phyloP scores from a whole-genome alignment of 805 yeast genomes.

The Spathaspora gorwiae region DNA sequence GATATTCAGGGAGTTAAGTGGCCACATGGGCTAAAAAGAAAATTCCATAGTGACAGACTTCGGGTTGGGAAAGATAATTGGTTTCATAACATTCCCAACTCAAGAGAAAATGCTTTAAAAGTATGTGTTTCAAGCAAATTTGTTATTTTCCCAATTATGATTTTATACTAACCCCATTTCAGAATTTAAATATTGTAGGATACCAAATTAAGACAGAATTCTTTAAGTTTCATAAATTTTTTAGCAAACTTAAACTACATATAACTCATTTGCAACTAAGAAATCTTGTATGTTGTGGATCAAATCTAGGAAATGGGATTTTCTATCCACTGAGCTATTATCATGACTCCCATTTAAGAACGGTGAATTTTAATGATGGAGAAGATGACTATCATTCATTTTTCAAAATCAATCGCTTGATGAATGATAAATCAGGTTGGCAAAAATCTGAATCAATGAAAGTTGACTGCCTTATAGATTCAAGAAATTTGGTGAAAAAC shows the following conservation, averaged over 20 bases:
- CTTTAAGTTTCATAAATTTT: constrained; percentile 35
- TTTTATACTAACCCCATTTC: constrained; percentile 16
- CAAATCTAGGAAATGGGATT: constrained; percentile 29
- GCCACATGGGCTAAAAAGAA: constrained; percentile 28
- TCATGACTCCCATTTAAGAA: constrained; percentile 26
- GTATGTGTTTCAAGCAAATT: constrained; percentile 21
- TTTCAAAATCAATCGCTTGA: constrained; percentile 32
- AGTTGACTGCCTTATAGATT: constrained; percentile 36
- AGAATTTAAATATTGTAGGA: constrained; percentile 17
- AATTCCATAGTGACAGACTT: constrained; percentile 28
- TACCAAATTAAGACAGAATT: constrained; percentile 28
- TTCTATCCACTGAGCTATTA: constrained; percentile 35
- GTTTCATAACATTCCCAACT: constrained; percentile 35
- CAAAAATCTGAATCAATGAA: constrained; percentile 19
- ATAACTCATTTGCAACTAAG: constrained; percentile 57
- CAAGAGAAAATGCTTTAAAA: constrained; percentile 27
- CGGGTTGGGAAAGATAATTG: constrained; percentile 33
- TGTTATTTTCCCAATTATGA: background rate
- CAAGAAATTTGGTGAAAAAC: constrained; percentile 22
- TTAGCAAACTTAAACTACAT: constrained; percentile 42
- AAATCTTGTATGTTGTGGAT: constrained; percentile 42
- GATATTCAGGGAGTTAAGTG: constrained; percentile 37
- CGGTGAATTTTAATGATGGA: constrained; percentile 13
- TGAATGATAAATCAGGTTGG: constrained; percentile 20
- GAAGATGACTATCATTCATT: constrained; percentile 26